A percentile compares a stretch with the other conserved stretches of the same genome.
Conservation (phyloP, 495 filamentous ascomycete genomes). For the Penicillium subrubescens region DNA sequence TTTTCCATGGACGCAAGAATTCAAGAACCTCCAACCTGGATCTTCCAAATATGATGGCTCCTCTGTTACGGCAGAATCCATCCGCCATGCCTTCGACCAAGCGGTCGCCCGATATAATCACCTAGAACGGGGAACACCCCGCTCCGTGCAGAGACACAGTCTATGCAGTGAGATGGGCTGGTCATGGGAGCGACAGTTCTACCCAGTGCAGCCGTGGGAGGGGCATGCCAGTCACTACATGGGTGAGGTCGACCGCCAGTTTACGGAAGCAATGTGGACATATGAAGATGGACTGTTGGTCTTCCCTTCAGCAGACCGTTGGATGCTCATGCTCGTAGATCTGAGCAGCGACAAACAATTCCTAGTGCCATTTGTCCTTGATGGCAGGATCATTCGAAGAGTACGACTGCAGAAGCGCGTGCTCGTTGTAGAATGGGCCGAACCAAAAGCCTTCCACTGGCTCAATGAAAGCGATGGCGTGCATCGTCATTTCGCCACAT, state of each 20-base stretch:
- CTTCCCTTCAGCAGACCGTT: slow-evolving; percentile 48
- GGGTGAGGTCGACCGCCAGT: slow-evolving; percentile 48
- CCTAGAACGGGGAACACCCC: slow-evolving; percentile 52
- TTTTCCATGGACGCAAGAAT: slow-evolving; percentile 58
- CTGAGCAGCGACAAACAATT: slow-evolving; percentile 46
- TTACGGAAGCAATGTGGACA: slow-evolving; percentile 60
- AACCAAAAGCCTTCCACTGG: slow-evolving; percentile 58
- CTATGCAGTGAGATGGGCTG: slow-evolving; percentile 41
- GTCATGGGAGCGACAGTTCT: slow-evolving; percentile 41
- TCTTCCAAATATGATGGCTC: slow-evolving; percentile 4
- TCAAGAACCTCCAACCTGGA: slow-evolving; percentile 33
- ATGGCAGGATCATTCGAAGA: slow-evolving; percentile 58
- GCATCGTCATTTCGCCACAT: slow-evolving; percentile 66
- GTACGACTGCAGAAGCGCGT: slow-evolving; percentile 57
- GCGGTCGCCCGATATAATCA: slow-evolving; percentile 60
- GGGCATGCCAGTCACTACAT: slow-evolving; percentile 49
- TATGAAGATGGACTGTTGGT: slow-evolving; percentile 62
- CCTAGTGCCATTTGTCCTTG: slow-evolving; percentile 57
- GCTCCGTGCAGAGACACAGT: slow-evolving; percentile 48
- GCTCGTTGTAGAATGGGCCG: slow-evolving; percentile 68
- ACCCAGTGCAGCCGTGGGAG: slow-evolving; percentile 59
- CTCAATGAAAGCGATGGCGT: slow-evolving; percentile 59
- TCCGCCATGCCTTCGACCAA: slow-evolving; percentile 51
- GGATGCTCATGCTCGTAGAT: slow-evolving; percentile 56
- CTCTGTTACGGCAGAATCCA: slow-evolving; percentile 19